Evolutionary conservation across 495 filamentous ascomycete species (phyloP).

Genomic region (Daldinia caldariorum): DNA sequence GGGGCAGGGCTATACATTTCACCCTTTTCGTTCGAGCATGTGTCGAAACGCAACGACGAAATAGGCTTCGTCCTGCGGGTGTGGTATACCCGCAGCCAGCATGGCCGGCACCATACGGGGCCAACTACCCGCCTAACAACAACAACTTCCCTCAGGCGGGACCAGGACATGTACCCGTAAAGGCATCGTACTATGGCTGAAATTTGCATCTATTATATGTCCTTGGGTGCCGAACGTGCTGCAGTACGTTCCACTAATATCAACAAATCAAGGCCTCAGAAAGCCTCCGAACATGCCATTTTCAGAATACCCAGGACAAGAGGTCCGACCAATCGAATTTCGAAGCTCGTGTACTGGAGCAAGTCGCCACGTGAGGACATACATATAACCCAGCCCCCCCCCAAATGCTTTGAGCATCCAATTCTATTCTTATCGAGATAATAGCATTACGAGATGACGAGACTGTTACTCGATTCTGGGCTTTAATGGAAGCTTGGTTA

Average conservation of each 20-base stretch:
- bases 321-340: too few relatives aligned
- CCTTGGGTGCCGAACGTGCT: too few relatives aligned
- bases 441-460: not conserved
- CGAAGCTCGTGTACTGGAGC: too few relatives aligned
- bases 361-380: too few relatives aligned
- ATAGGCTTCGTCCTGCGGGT: slow-evolving; percentile 25
- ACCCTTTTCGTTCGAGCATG: slow-evolving; percentile 55
- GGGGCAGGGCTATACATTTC: slow-evolving; percentile 47
- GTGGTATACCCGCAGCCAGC: slow-evolving; percentile 25
- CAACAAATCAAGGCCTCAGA: too few relatives aligned
- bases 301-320: too few relatives aligned
- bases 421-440: not conserved
- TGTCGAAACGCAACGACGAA: slow-evolving; percentile 48
- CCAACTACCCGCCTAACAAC: not conserved
- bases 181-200: slow-evolving; percentile 24
- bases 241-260: too few relatives aligned
- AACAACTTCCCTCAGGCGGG: slow-evolving; percentile 4
- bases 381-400: too few relatives aligned
- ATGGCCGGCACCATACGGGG: slow-evolving; percentile 23
- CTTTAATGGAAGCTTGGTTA: not conserved
- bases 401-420: not conserved
- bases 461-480: not conserved
- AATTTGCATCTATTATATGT: not conserved
- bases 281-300: too few relatives aligned
- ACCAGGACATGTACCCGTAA: slow-evolving; percentile 13